Percentiles rank a stretch among this genome's conserved stretches.
These are phyloP conservation scores for Thoreauomyces humboldtii DNA, from an alignment of 192 early-diverging fungal species.

Conservation along the genomic window DNA sequence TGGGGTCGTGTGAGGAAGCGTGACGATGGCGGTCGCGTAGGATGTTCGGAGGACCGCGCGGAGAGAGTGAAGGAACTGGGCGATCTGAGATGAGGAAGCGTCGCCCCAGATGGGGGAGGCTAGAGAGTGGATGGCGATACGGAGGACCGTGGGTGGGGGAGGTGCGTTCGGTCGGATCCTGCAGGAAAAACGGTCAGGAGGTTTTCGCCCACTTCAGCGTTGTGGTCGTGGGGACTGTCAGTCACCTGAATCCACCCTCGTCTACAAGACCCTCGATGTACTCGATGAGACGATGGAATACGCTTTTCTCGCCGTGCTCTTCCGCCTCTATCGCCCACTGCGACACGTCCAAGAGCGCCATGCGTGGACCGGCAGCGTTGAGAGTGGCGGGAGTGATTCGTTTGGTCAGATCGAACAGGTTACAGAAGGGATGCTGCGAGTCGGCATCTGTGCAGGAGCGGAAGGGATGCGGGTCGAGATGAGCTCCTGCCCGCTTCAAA, in stretches of 20 bases:
- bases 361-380: constrained; percentile 33
- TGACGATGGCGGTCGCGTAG: constrained; percentile 71
- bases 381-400: constrained; percentile 60
- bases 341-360: constrained; percentile 28
- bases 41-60: constrained; percentile 75
- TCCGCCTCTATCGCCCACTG: constrained; percentile 4
- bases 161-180: constrained; percentile 24
- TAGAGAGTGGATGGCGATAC: constrained; percentile 79
- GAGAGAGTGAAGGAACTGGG: constrained; percentile 65
- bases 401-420: constrained; percentile 83
- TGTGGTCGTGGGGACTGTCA: too few relatives aligned
- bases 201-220: too few relatives aligned
- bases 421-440: constrained; percentile 60
- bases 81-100: constrained; percentile 45
- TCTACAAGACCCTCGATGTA: constrained; percentile 59
- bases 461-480: not conserved
- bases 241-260: constrained; percentile 65
- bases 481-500: not conserved
- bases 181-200: not conserved
- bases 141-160: constrained; percentile 47
- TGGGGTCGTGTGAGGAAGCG: constrained; percentile 79
- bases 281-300: constrained; percentile 35
- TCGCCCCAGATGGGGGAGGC: constrained; percentile 76
- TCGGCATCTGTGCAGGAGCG: not conserved
- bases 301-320: not conserved